Evolutionary conservation across 192 early-diverging fungal genomes (phyloP).

Genomic region (Backusella tarrabulga): DNA sequence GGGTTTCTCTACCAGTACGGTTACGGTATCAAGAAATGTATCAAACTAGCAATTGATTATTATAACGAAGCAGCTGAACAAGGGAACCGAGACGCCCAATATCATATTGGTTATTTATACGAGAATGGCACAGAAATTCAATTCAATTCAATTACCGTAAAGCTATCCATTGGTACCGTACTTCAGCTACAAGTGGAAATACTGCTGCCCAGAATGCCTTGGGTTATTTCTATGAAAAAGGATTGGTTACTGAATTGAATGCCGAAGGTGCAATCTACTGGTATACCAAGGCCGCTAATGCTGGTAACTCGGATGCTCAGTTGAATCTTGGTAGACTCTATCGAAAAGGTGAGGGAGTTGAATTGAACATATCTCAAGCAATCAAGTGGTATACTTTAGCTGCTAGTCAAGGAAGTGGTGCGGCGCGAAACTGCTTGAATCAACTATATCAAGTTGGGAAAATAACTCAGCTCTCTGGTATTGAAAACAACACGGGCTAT

Average conservation of each 20-base stretch:
- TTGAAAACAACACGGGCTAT: background rate
- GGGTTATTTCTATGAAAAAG: background rate
- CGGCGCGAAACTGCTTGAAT: background rate
- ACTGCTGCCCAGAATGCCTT: background rate
- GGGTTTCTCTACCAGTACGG: no score
- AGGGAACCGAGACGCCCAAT: background rate
- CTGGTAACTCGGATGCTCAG: background rate
- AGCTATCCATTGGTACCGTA: no score
- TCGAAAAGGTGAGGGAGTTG: background rate
- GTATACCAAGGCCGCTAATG: background rate
- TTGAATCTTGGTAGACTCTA: background rate
- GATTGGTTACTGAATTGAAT: background rate
- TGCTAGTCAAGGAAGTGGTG: background rate
- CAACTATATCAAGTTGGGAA: background rate
- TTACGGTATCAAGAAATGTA: no score
- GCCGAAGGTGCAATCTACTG: background rate
- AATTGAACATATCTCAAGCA: background rate
- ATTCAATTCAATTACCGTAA: no score
- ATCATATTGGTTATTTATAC: background rate
- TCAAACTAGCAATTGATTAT: background rate
- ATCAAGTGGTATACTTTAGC: background rate
- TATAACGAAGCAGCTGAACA: background rate
- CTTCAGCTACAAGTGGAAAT: background rate
- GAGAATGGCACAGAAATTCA: background rate
- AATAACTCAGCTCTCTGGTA: no score